Evolutionary conservation across 2,329 filamentous ascomycete genomes (phyloP).

Genomic region (Aspergillus novoparasiticus): DNA sequence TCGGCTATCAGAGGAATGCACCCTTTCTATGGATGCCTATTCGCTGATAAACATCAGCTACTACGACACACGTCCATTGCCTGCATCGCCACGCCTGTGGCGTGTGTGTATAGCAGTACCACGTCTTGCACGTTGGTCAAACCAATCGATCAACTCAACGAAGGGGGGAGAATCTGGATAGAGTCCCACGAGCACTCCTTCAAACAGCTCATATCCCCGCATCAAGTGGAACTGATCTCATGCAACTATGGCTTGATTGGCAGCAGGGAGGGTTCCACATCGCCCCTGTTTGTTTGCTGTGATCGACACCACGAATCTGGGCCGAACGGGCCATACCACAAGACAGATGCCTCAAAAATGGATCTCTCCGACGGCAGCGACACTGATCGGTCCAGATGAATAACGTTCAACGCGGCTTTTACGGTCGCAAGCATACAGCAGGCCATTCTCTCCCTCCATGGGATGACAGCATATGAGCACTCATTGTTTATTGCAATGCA

Average conservation of each 20-base stretch:
- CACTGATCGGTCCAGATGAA: no score
- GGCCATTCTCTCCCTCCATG: neutral
- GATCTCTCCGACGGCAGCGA: neutral
- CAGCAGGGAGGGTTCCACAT: neutral
- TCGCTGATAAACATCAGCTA: neutral
- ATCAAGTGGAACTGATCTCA: neutral
- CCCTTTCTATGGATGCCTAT: neutral
- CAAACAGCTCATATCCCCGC: neutral
- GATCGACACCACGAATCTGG: neutral
- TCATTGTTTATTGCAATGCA: no score
- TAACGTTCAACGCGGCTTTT: neutral
- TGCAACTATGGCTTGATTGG: neutral
- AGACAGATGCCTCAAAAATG: neutral
- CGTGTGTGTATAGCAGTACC: neutral
- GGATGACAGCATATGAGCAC: no score
- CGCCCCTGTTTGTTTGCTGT: neutral
- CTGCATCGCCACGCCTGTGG: neutral
- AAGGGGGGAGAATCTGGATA: neutral
- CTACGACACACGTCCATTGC: no score
- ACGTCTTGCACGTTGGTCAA: neutral
- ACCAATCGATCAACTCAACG: neutral
- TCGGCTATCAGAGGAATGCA: neutral
- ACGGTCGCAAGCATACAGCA: neutral
- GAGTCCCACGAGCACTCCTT: neutral
- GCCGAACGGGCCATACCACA: no score